A percentile compares a stretch with the other conserved stretches of the same genome.
Evolutionary conservation across 176 grass and related monocot species (phyloP).

Genomic region (Aegilops speltoides): DNA sequence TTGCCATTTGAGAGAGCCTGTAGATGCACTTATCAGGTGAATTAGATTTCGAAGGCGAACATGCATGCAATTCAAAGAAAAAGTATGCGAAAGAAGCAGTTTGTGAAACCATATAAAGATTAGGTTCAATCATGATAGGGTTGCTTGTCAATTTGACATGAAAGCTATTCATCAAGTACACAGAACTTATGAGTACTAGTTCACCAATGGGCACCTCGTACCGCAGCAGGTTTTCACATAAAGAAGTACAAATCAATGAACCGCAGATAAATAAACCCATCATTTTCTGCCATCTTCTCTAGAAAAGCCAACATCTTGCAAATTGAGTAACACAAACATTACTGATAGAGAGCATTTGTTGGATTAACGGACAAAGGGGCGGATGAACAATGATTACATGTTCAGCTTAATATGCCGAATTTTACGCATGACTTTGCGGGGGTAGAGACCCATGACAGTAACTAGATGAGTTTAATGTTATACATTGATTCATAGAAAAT

Average conservation of each 20-base stretch:
- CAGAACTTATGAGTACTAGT: not conserved
- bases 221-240: not conserved
- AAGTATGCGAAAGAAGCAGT: not conserved
- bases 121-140: not conserved
- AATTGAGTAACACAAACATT: not conserved
- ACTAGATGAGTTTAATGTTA: no score
- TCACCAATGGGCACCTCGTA: not conserved
- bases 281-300: not conserved
- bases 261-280: not conserved
- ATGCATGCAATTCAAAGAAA: slow-evolving; percentile 4
- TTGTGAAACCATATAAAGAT: not conserved
- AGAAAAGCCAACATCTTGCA: not conserved
- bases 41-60: not conserved
- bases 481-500: not conserved
- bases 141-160: not conserved
- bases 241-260: not conserved
- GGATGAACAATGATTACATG: not conserved
- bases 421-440: no score
- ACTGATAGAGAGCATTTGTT: not conserved
- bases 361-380: not conserved
- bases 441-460: not conserved
- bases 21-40: slow-evolving; percentile 22
- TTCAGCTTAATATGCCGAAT: not conserved
- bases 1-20: slow-evolving; percentile 93
- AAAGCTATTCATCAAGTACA: not conserved